Evolutionary conservation across 2,329 filamentous ascomycete genomes (phyloP).

Genomic region (Xylaria polymorpha): DNA sequence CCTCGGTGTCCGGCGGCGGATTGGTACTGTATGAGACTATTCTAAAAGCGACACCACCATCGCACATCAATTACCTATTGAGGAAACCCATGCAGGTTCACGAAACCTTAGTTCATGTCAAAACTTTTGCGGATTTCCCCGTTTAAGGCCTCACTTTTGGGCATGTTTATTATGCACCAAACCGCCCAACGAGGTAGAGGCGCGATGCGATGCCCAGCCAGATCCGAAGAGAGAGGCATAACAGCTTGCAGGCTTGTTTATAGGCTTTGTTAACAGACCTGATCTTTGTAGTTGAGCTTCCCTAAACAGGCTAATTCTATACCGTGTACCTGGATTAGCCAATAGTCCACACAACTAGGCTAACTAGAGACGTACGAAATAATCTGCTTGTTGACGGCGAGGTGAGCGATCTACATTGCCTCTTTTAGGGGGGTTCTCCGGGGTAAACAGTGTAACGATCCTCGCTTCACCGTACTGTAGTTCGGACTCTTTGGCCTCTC

Average conservation of each 20-base stretch:
- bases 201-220: neutral
- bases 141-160: conserved; percentile 9
- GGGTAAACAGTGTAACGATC: conserved; percentile 10
- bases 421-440: neutral
- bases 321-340: neutral
- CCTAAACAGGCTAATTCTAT: neutral
- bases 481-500: neutral
- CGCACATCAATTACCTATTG: conserved; percentile 23
- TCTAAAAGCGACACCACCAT: neutral
- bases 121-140: conserved; percentile 13
- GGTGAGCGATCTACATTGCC: neutral
- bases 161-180: neutral
- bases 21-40: conserved; percentile 5
- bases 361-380: conserved; percentile 3
- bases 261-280: neutral
- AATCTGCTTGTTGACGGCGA: conserved; percentile 1
- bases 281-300: neutral
- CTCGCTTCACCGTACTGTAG: neutral
- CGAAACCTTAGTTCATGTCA: conserved; percentile 20
- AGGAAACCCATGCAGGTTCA: conserved; percentile 11
- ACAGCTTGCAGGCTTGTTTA: neutral
- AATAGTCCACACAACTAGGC: neutral
- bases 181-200: neutral
- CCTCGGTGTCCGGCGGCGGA: conserved; percentile 3
- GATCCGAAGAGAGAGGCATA: neutral